phyloP scores from a whole-genome alignment of 2,329 filamentous ascomycete genomes.

The Xylariomycetidae sp. region DNA sequence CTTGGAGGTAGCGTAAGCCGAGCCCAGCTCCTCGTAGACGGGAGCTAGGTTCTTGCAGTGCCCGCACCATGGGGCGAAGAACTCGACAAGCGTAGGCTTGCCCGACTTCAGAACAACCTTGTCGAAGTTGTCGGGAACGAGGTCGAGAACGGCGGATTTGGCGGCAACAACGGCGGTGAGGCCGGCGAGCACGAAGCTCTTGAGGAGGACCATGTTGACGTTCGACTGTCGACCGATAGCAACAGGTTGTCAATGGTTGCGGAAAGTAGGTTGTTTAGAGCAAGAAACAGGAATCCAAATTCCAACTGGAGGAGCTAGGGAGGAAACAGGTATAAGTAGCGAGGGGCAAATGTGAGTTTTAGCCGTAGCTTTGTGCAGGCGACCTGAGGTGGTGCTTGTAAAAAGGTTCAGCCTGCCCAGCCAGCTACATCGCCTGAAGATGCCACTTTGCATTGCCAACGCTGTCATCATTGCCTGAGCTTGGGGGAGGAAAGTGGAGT shows the following conservation, averaged over 20 bases:
- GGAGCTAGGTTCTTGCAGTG: conserved; percentile 98
- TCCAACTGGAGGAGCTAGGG: conserved; percentile 2
- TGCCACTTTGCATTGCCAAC: conserved; percentile 16
- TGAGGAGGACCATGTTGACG: conserved; percentile 45
- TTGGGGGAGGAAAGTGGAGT: no score
- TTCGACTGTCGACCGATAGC: conserved; percentile 1
- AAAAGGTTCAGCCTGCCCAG: conserved; percentile 14
- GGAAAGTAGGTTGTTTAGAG: not conserved
- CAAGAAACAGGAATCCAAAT: no score
- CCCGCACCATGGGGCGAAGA: conserved; percentile 98
- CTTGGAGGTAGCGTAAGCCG: conserved; percentile 63
- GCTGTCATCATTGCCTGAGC: no score
- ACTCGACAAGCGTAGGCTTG: conserved; percentile 94
- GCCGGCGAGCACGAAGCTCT: conserved; percentile 53
- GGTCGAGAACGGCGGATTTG: conserved; percentile 81
- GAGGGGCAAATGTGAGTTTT: conserved; percentile 4
- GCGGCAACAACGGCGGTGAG: conserved; percentile 53
- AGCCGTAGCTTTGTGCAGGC: conserved; percentile 5
- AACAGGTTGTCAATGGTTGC: conserved; percentile 5
- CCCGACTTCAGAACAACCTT: conserved; percentile 80
- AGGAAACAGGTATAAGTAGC: conserved; percentile 1
- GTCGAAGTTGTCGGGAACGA: conserved; percentile 89
- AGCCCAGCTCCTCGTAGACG: conserved; percentile 84
- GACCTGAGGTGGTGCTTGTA: conserved; percentile 9
- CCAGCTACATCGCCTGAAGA: no score